Percentiles rank a stretch among this genome's conserved stretches.
phyloP scores from a whole-genome alignment of 345 rosid species.

The Erucastrum elatum region DNA sequence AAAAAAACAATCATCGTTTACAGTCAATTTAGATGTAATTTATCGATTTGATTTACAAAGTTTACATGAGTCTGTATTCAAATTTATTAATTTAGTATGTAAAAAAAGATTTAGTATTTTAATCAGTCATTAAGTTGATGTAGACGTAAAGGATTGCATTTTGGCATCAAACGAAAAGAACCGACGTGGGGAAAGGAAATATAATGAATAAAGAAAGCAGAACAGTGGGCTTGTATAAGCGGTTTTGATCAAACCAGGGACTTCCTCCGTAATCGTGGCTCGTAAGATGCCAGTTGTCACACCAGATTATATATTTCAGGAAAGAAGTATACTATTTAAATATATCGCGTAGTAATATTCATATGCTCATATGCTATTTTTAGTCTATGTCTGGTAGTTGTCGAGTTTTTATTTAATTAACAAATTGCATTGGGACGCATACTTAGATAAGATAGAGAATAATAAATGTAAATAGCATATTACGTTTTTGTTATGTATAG shows the following conservation, averaged over 20 bases:
- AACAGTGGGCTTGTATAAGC: conserved; percentile 36
- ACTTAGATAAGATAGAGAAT: conserved; percentile 39
- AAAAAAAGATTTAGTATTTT: too few species aligned
- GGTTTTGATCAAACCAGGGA: conserved; percentile 35
- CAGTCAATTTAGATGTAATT: too few species aligned
- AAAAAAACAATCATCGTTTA: too few species aligned
- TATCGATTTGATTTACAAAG: too few species aligned
- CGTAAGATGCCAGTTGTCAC: conserved; percentile 36
- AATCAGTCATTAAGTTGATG: too few species aligned
- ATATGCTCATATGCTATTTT: conserved; percentile 37
- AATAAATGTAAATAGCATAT: neutral
- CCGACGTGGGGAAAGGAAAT: neutral
- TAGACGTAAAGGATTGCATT: too few species aligned
- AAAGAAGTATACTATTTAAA: neutral
- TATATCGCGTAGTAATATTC: conserved; percentile 12
- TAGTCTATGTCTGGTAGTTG: conserved; percentile 40
- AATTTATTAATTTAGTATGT: too few species aligned
- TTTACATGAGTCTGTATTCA: too few species aligned
- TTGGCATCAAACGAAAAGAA: neutral
- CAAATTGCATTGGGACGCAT: conserved; percentile 41
- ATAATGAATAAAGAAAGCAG: conserved; percentile 1
- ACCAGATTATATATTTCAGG: neutral
- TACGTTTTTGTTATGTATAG: neutral
- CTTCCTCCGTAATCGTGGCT: conserved; percentile 32
- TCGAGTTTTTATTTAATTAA: conserved; percentile 22